Conservation (phyloP, 495 filamentous ascomycete species). For the Thozetella sp. region DNA sequence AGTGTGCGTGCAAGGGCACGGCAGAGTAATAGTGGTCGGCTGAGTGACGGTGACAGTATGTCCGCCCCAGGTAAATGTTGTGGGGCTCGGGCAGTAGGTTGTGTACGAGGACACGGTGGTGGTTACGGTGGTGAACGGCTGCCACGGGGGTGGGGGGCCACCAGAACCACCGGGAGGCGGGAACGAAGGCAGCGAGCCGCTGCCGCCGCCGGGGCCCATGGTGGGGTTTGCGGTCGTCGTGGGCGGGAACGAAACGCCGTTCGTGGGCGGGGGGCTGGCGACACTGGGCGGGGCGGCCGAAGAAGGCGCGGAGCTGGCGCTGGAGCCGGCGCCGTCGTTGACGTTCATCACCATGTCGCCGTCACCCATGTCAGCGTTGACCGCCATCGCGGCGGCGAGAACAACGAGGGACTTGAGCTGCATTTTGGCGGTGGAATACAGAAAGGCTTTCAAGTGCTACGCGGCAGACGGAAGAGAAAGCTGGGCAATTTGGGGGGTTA, state of each 20-base stretch:
- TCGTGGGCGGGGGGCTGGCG: neutral
- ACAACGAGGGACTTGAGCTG: neutral
- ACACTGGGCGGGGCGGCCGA: neutral
- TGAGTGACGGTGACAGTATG: neutral
- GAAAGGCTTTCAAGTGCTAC: neutral
- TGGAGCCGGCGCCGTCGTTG: too few relatives aligned
- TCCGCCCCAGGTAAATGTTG: neutral
- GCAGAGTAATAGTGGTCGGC: neutral
- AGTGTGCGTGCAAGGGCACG: slow-evolving; percentile 2
- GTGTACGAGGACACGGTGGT: neutral
- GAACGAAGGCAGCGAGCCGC: neutral
- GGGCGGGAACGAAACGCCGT: neutral
- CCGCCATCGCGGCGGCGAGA: neutral
- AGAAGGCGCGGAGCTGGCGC: neutral
- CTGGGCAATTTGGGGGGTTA: neutral
- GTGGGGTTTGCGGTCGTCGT: neutral
- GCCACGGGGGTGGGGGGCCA: too few relatives aligned
- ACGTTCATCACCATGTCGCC: too few relatives aligned
- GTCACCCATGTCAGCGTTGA: too few relatives aligned
- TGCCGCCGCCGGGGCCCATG: neutral
- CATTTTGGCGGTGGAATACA: neutral
- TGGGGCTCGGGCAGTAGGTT: neutral
- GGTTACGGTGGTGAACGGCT: neutral
- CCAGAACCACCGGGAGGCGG: too few relatives aligned
- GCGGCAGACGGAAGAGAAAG: neutral